phyloP scores from a whole-genome alignment of 192 early-diverging fungal species.

The Funneliformis geosporum region DNA sequence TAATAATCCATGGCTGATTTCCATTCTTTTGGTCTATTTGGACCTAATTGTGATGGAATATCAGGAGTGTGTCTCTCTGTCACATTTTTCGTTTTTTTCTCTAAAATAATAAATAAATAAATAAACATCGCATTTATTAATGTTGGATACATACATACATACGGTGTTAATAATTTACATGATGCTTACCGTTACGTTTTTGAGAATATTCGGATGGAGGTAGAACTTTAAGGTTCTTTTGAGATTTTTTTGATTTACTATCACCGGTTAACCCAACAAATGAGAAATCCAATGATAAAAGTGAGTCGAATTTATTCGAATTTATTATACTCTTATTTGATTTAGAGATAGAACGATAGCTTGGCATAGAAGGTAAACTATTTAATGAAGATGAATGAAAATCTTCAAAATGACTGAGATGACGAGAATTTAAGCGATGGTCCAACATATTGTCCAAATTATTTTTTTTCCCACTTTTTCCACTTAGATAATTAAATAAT shows the following conservation, averaged over 20 bases:
- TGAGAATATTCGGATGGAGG: neutral
- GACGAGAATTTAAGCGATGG: neutral
- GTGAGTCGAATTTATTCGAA: neutral
- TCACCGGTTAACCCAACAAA: neutral
- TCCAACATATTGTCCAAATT: neutral
- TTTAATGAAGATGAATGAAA: neutral
- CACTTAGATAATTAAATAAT: neutral
- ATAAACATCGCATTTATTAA: neutral
- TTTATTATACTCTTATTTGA: neutral
- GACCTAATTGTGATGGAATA: neutral
- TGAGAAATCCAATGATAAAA: neutral
- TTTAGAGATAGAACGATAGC: neutral
- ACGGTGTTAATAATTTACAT: neutral
- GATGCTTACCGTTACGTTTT: neutral
- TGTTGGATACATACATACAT: neutral
- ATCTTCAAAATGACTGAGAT: neutral
- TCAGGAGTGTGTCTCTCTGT: neutral
- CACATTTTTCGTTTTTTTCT: neutral
- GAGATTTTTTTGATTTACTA: neutral
- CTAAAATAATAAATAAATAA: neutral
- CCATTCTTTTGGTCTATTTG: constrained; percentile 1
- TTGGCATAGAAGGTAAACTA: neutral
- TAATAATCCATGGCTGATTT: neutral
- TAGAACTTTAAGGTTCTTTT: neutral
- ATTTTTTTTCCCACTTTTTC: neutral